Evolutionary conservation across 2,329 filamentous ascomycete genomes (phyloP).

Genomic region (Pseudogymnoascus sp.): DNA sequence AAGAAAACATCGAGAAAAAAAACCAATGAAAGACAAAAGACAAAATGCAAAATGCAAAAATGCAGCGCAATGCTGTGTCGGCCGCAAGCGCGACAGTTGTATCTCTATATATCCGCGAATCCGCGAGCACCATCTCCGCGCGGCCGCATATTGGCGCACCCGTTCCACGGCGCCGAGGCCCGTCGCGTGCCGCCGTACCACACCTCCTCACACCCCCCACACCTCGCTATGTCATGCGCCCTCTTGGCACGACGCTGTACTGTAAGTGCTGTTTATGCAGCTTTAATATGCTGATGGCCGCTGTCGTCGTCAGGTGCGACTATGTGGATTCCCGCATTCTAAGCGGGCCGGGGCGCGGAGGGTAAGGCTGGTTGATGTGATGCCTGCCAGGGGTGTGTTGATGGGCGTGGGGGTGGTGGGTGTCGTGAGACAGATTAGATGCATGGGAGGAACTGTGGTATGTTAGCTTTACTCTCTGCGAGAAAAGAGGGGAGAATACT

Average conservation of each 20-base stretch:
- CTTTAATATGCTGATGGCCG: background rate
- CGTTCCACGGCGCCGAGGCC: background rate
- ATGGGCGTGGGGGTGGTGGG: conserved; percentile 9
- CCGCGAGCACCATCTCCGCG: no score
- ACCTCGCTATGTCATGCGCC: no score
- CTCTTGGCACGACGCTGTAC: background rate
- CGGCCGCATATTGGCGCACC: background rate
- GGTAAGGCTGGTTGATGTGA: no score
- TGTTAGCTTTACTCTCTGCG: conserved; percentile 12
- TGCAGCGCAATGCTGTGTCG: no score
- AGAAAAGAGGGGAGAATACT: conserved; percentile 36
- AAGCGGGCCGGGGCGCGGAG: background rate
- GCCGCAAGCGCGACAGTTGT: background rate
- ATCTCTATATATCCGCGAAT: background rate
- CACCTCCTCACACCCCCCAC: no score
- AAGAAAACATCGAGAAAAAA: background rate
- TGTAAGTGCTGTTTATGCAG: background rate
- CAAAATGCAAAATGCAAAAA: background rate
- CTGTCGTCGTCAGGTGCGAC: background rate
- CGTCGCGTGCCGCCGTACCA: background rate
- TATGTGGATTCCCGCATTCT: background rate
- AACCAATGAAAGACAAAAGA: background rate
- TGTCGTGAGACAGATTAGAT: conserved; percentile 29
- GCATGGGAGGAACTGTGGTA: conserved; percentile 36
- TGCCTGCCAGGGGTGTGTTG: background rate